Conservation (phyloP, 2,329 filamentous ascomycete species). For the Coniochaeta ligniaria region DNA sequence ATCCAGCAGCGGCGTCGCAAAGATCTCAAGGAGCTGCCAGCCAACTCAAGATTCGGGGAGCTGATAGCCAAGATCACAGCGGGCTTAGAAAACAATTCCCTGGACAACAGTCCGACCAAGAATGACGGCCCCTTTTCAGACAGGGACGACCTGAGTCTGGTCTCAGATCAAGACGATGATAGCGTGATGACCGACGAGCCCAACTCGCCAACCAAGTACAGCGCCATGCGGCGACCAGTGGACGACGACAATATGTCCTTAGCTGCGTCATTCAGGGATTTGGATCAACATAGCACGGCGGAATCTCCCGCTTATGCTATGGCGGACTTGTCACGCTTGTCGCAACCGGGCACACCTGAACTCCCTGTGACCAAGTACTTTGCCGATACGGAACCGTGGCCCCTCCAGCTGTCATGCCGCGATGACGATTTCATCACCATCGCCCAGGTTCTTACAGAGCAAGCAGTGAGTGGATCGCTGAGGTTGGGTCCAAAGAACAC, state of each 20-base stretch:
- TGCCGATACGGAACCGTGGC: slow-evolving; percentile 49
- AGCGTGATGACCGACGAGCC: slow-evolving; percentile 43
- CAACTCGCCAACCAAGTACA: slow-evolving; percentile 42
- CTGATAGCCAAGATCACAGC: slow-evolving; percentile 30
- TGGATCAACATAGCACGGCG: slow-evolving; percentile 34
- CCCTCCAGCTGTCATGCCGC: slow-evolving; percentile 34
- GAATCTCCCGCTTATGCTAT: slow-evolving; percentile 39
- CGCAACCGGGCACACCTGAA: slow-evolving; percentile 40
- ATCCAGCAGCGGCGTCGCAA: slow-evolving; percentile 5
- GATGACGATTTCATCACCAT: slow-evolving; percentile 59
- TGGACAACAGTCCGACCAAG: slow-evolving; percentile 30
- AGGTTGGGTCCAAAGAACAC: slow-evolving; percentile 21
- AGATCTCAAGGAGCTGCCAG: slow-evolving; percentile 27
- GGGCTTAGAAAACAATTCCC: slow-evolving; percentile 23
- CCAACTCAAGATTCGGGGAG: slow-evolving; percentile 21
- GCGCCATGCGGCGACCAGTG: slow-evolving; percentile 34
- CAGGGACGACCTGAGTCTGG: slow-evolving; percentile 40
- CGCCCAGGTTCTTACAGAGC: slow-evolving; percentile 66
- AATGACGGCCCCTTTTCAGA: slow-evolving; percentile 33
- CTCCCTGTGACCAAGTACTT: slow-evolving; percentile 48
- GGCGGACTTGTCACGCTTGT: slow-evolving; percentile 40
- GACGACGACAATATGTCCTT: slow-evolving; percentile 49
- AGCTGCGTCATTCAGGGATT: slow-evolving; percentile 42
- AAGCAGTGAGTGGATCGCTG: slow-evolving; percentile 49
- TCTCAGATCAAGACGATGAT: slow-evolving; percentile 50